A percentile compares a stretch with the other conserved stretches of the same genome.
phyloP scores from a whole-genome alignment of 2,329 filamentous ascomycete genomes.

The Trichoderma guizhouense region DNA sequence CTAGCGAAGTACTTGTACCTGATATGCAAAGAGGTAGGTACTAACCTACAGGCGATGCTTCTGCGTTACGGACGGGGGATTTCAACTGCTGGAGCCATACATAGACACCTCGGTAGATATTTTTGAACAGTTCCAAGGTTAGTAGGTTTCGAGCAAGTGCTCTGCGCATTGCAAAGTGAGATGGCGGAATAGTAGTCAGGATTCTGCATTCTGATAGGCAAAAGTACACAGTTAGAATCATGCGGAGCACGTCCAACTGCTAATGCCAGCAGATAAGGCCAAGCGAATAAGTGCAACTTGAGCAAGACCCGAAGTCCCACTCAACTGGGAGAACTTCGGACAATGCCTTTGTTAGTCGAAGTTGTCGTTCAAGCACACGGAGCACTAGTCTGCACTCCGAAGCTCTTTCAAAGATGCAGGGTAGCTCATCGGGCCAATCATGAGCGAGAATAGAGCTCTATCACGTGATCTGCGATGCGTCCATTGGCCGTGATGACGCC shows the following conservation, averaged over 20 bases:
- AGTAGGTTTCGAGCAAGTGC: background rate
- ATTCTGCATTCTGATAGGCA: background rate
- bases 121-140: background rate
- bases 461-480: background rate
- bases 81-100: background rate
- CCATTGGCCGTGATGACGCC: constrained; percentile 18
- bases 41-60: background rate
- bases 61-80: background rate
- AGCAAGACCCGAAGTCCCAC: background rate
- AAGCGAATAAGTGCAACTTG: background rate
- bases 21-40: background rate
- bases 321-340: background rate
- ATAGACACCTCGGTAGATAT: background rate
- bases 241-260: background rate
- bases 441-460: too few relatives aligned
- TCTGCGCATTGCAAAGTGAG: background rate
- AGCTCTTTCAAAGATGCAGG: background rate
- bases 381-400: constrained; percentile 17
- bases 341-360: background rate
- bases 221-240: background rate
- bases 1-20: background rate
- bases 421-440: constrained; percentile 1
- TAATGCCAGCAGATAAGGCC: background rate
- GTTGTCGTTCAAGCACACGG: background rate
- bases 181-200: background rate